These are phyloP conservation scores for Apiotrichum veenhuisii DNA, from an alignment of 1,284 basidiomycete genomes.

Conservation along the genomic window DNA sequence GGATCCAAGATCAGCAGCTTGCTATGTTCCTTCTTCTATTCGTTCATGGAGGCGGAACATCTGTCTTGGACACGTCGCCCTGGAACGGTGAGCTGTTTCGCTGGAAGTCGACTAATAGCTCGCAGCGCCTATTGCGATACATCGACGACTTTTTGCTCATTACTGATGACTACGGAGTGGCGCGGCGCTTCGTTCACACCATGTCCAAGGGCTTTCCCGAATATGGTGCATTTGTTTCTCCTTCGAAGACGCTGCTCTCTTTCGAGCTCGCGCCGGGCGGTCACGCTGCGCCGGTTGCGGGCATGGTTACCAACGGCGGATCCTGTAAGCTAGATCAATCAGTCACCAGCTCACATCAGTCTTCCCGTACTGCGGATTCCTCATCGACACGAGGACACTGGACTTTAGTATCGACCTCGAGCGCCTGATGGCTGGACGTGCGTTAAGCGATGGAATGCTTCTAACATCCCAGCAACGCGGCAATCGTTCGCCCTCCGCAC, in stretches of 20 bases:
- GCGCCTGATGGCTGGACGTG: constrained; percentile 61
- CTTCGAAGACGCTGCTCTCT: constrained; percentile 75
- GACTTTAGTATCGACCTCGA: constrained; percentile 71
- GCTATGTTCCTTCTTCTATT: constrained; percentile 91
- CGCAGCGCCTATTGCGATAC: constrained; percentile 73
- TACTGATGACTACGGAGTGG: constrained; percentile 64
- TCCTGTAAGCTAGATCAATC: constrained; percentile 6
- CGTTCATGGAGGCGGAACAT: constrained; percentile 70
- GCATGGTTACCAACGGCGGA: constrained; percentile 10
- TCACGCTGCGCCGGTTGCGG: constrained; percentile 24
- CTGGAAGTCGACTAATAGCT: constrained; percentile 3
- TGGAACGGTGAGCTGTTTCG: constrained; percentile 60
- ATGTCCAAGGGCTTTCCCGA: constrained; percentile 86
- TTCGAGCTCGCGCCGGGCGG: constrained; percentile 31
- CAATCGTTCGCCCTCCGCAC: constrained; percentile 46
- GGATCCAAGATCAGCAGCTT: constrained; percentile 86
- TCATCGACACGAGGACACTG: constrained; percentile 69
- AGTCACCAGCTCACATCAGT: constrained; percentile 50
- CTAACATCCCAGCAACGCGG: constrained; percentile 31
- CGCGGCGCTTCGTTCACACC: constrained; percentile 65
- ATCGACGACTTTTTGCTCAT: constrained; percentile 94
- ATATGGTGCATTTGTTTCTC: constrained; percentile 86
- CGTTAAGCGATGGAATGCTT: constrained; percentile 26
- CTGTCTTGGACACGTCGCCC: constrained; percentile 60
- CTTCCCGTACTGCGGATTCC: constrained; percentile 86